Evolutionary conservation across 2,329 filamentous ascomycete genomes (phyloP), one percentile per base, ranked within the genome.

Genomic region (Tolypocladium paradoxum): DNA sequence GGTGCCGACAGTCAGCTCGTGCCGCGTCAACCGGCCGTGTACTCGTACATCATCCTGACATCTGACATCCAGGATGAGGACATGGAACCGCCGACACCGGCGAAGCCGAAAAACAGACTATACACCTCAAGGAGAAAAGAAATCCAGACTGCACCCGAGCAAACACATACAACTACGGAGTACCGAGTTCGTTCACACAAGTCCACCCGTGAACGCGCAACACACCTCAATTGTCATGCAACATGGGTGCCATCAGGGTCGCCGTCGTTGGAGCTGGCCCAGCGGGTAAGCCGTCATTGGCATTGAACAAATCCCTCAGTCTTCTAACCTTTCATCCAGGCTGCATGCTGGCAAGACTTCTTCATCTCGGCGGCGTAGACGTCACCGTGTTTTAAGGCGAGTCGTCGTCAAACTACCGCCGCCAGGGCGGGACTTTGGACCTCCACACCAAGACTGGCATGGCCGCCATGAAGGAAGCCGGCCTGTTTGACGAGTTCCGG

Each of bases 361-460:
- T 83, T 8, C 68, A 75, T 49, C 62, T 70, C n/a, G 67, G 73
- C 53, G 64, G 66, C 48, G 68, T 79, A 49, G 62, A 74, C 4
- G 71, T 73, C 55, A 75, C 70, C 7, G 64, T 83, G 29, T 83
- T 75, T 58, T 75, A 82, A 63, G 66, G 69, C 47, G 75, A 78
- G 31, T 52, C 64, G 8, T 68, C 69, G 4, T 68, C 71, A n/a
- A 58, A 73, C 55, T 72, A 71, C 52, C 69, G 75, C 43, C 69
- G 65, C 6, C 75, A 80, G 60, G 78, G 78, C 34, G 78, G 79
- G 9, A 75, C 68, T 4, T 70, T 83, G 2, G 79, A 82, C 58
- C 64, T 83, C 9, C 78, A 83, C 56, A 72, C 71, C 0, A 57
- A 66, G 3, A 75, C 74, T 1, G 79, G 79, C 0, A 72, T 81